Conservation (phyloP, 176 grass and related monocot species). For the Cocos nucifera region DNA sequence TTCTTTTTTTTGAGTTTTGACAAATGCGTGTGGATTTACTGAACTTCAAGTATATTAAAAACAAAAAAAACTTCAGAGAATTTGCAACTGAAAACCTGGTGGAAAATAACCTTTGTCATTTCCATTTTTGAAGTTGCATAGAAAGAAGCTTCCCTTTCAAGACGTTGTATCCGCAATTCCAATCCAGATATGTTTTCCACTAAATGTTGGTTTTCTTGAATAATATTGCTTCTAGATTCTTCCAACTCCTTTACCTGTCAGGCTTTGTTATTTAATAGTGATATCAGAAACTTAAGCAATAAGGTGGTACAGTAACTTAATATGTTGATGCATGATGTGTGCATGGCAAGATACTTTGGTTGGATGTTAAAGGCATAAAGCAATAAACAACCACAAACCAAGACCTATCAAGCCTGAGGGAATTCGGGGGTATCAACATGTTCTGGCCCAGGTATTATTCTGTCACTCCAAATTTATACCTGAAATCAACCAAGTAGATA, state of each 20-base stretch:
- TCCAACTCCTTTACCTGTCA: constrained; percentile 87
- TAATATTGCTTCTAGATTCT: constrained; percentile 37
- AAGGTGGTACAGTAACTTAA: background rate
- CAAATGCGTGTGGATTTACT: too few species aligned
- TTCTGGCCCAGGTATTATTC: too few species aligned
- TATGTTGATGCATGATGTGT: background rate
- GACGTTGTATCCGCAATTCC: constrained; percentile 46
- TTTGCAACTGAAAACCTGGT: too few species aligned
- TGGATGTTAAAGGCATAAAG: too few species aligned
- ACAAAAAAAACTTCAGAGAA: background rate
- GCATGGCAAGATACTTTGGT: too few species aligned
- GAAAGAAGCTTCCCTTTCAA: constrained; percentile 44
- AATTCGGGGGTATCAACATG: too few species aligned
- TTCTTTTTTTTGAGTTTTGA: too few species aligned
- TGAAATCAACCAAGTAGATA: too few species aligned
- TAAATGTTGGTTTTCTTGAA: constrained; percentile 42
- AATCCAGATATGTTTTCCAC: constrained; percentile 41
- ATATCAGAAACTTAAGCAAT: constrained; percentile 49
- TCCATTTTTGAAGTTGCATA: constrained; percentile 26
- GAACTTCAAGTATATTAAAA: background rate
- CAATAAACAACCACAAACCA: too few species aligned
- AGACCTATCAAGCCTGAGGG: too few species aligned
- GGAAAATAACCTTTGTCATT: constrained; percentile 24
- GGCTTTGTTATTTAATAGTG: constrained; percentile 58
- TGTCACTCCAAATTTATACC: too few species aligned